phyloP scores from a whole-genome alignment of 2,329 filamentous ascomycete genomes.

The Trichophaea hybrida region DNA sequence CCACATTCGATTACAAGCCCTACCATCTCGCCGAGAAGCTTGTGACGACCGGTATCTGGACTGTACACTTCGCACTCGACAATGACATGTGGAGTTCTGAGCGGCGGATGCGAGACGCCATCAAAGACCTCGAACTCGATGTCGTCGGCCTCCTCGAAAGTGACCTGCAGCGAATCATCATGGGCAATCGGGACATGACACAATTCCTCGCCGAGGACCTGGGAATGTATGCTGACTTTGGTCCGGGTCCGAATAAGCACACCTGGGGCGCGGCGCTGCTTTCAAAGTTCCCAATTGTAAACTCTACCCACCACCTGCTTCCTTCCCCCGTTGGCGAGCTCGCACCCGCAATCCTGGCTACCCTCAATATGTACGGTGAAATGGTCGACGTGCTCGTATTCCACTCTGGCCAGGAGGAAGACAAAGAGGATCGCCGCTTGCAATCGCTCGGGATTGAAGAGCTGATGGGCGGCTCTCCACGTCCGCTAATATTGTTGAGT shows the following conservation, averaged over 20 bases:
- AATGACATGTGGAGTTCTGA: conserved; percentile 99
- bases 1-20: conserved; percentile 76
- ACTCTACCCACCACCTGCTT: conserved; percentile 89
- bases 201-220: conserved; percentile 91
- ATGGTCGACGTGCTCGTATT: conserved; percentile 91
- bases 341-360: conserved; percentile 92
- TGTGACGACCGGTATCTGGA: conserved; percentile 94
- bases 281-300: conserved; percentile 94
- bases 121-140: conserved; percentile 91
- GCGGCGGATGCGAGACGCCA: conserved; percentile 76
- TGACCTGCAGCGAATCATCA: conserved; percentile 93
- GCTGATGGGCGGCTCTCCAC: conserved; percentile 67
- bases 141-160: conserved; percentile 89
- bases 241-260: conserved; percentile 95
- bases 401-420: conserved; percentile 96
- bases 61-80: conserved; percentile 92
- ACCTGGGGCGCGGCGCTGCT: conserved; percentile 90
- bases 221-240: conserved; percentile 97
- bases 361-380: conserved; percentile 79
- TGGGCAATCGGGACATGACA: conserved; percentile 94
- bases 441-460: conserved; percentile 76
- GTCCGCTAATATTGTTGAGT: conserved; percentile 71
- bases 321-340: conserved; percentile 89
- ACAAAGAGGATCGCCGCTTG: conserved; percentile 74
- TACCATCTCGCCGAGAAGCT: conserved; percentile 79